Evolutionary conservation across 2,329 filamentous ascomycete genomes (phyloP).

Genomic region (Diaporthe nobilis): DNA sequence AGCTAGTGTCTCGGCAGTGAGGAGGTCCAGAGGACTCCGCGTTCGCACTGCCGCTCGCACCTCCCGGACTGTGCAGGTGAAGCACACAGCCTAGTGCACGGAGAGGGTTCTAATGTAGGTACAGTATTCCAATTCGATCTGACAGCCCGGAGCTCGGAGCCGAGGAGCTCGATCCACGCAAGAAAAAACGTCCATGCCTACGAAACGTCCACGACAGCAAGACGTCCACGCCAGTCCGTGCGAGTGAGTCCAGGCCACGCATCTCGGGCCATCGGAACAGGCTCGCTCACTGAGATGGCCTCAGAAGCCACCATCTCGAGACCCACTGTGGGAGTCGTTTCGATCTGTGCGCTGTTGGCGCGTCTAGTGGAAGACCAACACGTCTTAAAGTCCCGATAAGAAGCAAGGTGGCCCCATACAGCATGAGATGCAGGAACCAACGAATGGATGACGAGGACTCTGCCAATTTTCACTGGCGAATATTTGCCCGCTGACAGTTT

Average conservation of each 20-base stretch:
- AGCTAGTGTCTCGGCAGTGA: constrained; percentile 15
- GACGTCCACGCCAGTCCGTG: constrained; percentile 7
- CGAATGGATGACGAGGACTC: not conserved
- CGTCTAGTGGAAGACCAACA: not conserved
- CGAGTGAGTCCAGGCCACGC: constrained; percentile 1
- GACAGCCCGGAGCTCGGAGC: not conserved
- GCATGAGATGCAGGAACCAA: not conserved
- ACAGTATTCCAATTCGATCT: not conserved
- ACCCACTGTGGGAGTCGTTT: not conserved
- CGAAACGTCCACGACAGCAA: not conserved
- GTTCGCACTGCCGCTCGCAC: not conserved
- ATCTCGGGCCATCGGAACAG: not conserved
- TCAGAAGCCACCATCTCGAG: not conserved
- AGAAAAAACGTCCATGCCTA: not conserved
- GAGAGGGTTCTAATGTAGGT: not conserved
- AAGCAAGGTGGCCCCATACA: constrained; percentile 10
- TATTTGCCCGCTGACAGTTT: not conserved
- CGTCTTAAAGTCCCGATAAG: not conserved
- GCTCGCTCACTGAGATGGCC: not conserved
- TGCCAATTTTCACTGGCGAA: not conserved
- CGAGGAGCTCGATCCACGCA: not conserved
- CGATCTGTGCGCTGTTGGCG: not conserved
- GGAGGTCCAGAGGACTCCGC: not conserved
- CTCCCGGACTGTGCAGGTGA: not conserved
- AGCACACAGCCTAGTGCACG: not conserved